Evolutionary conservation across 306 rosid species (phyloP).

Genomic region (Cucumis melo): DNA sequence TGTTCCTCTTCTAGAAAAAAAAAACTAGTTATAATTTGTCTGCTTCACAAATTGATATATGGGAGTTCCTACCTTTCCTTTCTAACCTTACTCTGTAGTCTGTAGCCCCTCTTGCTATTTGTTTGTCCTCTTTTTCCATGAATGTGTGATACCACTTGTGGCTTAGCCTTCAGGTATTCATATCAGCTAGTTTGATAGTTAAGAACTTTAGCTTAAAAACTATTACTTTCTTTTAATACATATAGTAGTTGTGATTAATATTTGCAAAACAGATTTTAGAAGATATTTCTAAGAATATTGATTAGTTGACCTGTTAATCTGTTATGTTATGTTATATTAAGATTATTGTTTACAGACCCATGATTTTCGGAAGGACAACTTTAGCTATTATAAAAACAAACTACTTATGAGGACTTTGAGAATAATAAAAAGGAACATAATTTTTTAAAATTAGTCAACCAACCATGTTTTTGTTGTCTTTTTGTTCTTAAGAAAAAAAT

Average conservation of each 20-base stretch:
- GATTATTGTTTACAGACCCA: background rate
- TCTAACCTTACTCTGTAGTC: background rate
- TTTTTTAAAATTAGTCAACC: background rate
- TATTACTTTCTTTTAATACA: background rate
- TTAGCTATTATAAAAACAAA: background rate
- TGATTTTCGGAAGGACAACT: background rate
- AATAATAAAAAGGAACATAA: background rate
- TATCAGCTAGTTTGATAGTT: background rate
- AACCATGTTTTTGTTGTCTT: background rate
- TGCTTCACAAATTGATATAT: background rate
- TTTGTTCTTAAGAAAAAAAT: background rate
- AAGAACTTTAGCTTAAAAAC: background rate
- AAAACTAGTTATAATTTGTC: background rate
- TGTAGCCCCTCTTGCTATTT: background rate
- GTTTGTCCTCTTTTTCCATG: background rate
- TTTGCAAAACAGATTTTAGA: background rate
- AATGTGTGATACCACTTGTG: background rate
- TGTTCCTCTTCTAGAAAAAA: background rate
- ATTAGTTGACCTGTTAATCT: background rate
- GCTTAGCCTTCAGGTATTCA: background rate
- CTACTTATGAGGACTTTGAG: background rate
- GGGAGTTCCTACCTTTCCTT: background rate
- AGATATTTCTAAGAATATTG: background rate
- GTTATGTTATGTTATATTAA: background rate
- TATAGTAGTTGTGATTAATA: background rate